Evolutionary conservation across 805 yeast genomes (phyloP).

Genomic region (Saccharomycopsis sp.): DNA sequence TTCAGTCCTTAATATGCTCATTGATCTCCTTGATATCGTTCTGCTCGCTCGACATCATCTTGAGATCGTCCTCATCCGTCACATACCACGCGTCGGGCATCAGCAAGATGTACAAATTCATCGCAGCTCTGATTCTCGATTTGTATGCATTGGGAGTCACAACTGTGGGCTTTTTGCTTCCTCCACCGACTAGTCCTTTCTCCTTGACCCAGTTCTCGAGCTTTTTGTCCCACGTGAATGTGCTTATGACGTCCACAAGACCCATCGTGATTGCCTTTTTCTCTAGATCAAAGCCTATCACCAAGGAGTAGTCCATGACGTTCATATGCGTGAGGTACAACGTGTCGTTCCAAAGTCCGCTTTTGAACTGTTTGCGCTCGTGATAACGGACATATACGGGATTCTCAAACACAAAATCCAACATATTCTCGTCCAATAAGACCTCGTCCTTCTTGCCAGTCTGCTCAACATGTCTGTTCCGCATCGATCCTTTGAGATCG

Average conservation of each 20-base stretch:
- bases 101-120: conserved; percentile 91
- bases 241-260: conserved; percentile 85
- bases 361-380: conserved; percentile 75
- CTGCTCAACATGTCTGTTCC: conserved; percentile 93
- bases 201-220: conserved; percentile 99
- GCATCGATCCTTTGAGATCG: conserved; percentile 96
- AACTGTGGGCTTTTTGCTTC: conserved; percentile 91
- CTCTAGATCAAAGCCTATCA: conserved; percentile 76
- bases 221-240: conserved; percentile 98
- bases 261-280: conserved; percentile 75
- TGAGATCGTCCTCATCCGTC: neutral
- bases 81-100: conserved; percentile 47
- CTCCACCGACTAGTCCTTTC: conserved; percentile 79
- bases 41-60: neutral
- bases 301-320: conserved; percentile 96
- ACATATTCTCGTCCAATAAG: conserved; percentile 93
- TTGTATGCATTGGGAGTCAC: conserved; percentile 96
- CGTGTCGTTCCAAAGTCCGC: conserved; percentile 93
- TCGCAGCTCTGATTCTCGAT: conserved; percentile 90
- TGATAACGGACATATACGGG: conserved; percentile 92
- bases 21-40: neutral
- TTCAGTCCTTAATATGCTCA: too few species aligned
- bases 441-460: conserved; percentile 96
- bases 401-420: conserved; percentile 92
- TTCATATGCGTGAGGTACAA: conserved; percentile 92